Evolutionary conservation across 352 stramenopile genomes (phyloP), one percentile per base, ranked within the genome.

Genomic region (Aphanomyces euteiches): DNA sequence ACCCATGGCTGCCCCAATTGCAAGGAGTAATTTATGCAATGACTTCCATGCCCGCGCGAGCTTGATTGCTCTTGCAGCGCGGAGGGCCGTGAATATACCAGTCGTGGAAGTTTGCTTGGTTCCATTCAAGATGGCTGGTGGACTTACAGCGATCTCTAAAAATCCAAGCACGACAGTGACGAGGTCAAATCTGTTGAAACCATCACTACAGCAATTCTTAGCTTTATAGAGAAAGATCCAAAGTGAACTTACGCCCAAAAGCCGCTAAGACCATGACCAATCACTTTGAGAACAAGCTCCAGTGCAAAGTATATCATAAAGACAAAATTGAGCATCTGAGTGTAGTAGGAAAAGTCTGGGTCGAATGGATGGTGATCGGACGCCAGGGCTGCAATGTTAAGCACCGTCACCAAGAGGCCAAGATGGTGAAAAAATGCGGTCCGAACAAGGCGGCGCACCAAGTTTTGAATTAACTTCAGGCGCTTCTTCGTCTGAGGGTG

Each of bases 51-150:
- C 79, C 21, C 91, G 88, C 28, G 95, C 93, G 21, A 99, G 84
- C 60, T 98, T 98, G 70, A 99, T 97, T 19, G 98, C 82, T 28
- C 93, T 81, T 63, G 98, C 96, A 7, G 98, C 74, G 0, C 95
- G 83, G 65, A 98, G 92, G 3, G 88, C 94, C 4, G 93, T 78
- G 17, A 98, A 75, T 0, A 91, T 89, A 28, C 90, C 97, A 3
- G 90, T 82, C 28, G 54, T 45, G 0, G 54, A 61, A 0, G 79
- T 79, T 37, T 36, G 74, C 77, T 56, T 75, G 76, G 17, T 75
- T 73, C 68, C 69, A 65, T 72, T 38, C 71, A 95, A 77, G 53
- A 93, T 92, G 0, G 84, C 90, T 3, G 85, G 87, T 7, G 86
- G 87, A 0, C 83, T 88, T 40, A 80, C 73, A 15, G 84, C 69